These are phyloP conservation scores for Acrodontium crateriforme DNA, from an alignment of 2,329 filamentous ascomycete genomes.

Conservation along the genomic window DNA sequence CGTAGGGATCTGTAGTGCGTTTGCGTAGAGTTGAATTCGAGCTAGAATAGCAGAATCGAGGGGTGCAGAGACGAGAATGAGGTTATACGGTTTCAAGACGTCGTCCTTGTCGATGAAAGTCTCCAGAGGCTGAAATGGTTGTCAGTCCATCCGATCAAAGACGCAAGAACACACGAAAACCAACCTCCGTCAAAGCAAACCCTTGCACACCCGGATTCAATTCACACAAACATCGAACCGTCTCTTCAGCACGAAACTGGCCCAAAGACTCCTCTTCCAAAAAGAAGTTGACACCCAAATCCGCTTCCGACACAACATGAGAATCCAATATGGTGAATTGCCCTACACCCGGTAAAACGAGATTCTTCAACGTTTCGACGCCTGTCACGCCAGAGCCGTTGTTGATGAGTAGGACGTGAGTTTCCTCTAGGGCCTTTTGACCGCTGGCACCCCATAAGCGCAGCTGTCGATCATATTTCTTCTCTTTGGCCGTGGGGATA, in stretches of 20 bases:
- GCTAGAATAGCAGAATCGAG: conserved; percentile 39
- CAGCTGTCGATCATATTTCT: conserved; percentile 86
- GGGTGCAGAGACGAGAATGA: conserved; percentile 49
- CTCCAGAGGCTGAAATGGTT: conserved; percentile 27
- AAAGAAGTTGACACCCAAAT: conserved; percentile 95
- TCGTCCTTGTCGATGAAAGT: conserved; percentile 29
- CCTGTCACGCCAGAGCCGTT: conserved; percentile 76
- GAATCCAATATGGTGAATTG: conserved; percentile 84
- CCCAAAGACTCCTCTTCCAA: conserved; percentile 67
- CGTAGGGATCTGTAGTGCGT: conserved; percentile 52
- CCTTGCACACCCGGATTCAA: conserved; percentile 87
- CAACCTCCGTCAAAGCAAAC: conserved; percentile 47
- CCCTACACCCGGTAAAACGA: conserved; percentile 87
- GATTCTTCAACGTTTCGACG: conserved; percentile 86
- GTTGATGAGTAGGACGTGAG: conserved; percentile 83
- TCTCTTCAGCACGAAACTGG: conserved; percentile 63
- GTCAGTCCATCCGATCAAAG: conserved; percentile 24
- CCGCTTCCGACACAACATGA: conserved; percentile 59
- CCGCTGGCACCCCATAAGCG: conserved; percentile 89
- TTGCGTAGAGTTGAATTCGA: conserved; percentile 36
- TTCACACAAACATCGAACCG: conserved; percentile 64
- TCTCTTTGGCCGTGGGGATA: conserved; percentile 41
- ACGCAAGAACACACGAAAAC: conserved; percentile 6
- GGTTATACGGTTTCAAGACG: conserved; percentile 37
- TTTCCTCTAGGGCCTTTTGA: conserved; percentile 77